Evolutionary conservation across 768 basidiomycete species (phyloP).

Genomic region (Podaxis sp.): DNA sequence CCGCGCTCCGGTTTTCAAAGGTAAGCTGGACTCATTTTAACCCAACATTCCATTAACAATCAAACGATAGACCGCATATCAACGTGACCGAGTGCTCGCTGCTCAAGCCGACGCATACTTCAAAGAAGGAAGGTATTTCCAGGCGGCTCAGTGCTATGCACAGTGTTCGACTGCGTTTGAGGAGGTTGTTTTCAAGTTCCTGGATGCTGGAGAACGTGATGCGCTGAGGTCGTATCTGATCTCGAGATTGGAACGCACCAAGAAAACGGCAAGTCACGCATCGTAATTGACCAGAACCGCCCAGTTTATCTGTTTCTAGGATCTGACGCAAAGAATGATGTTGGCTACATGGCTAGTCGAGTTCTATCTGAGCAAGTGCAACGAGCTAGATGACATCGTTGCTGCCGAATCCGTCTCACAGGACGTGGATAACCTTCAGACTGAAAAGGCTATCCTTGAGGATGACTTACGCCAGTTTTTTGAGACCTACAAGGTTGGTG

Average conservation of each 20-base stretch:
- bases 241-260: constrained; percentile 80
- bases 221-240: constrained; percentile 88
- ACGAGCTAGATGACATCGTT: constrained; percentile 91
- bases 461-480: constrained; percentile 94
- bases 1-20: constrained; percentile 79
- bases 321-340: constrained; percentile 94
- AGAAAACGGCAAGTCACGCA: constrained; percentile 62
- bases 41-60: not conserved
- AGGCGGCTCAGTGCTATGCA: constrained; percentile 90
- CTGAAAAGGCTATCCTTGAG: constrained; percentile 80
- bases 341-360: constrained; percentile 98
- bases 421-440: constrained; percentile 80
- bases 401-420: constrained; percentile 81
- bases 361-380: constrained; percentile 95
- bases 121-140: constrained; percentile 77
- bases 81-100: constrained; percentile 80
- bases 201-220: constrained; percentile 89
- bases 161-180: constrained; percentile 88
- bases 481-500: constrained; percentile 83
- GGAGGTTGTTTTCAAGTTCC: constrained; percentile 85
- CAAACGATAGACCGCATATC: constrained; percentile 68
- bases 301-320: constrained; percentile 42
- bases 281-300: not conserved
- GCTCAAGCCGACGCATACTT: constrained; percentile 84
- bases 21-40: constrained; percentile 36